Evolutionary conservation across 257 asterid genomes (phyloP), one percentile per base, ranked within the genome.

Genomic region (Lithospermum erythrorhizon): DNA sequence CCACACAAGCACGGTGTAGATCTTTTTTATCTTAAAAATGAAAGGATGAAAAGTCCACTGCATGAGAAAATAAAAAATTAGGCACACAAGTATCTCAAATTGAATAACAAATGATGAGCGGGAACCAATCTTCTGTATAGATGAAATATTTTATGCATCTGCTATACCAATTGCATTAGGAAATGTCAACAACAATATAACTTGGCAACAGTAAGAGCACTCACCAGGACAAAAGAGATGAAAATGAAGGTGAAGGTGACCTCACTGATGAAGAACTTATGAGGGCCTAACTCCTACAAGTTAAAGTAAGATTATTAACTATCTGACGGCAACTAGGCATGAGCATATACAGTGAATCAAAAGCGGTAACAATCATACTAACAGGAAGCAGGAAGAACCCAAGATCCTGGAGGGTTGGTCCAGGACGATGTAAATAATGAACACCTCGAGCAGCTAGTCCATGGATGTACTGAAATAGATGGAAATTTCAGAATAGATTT

Each of bases 1-100:
- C 99, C 99, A 89, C 61, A 89, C 63, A 56, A 86, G 80, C 67
- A 89, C 99, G 18, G 99, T 93, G 80, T 89, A 89, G 73, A 93
- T 80, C 82, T 78, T 93, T 79, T 89, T 89, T 82, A 75, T 82
- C 85, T 93, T 93, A 57, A 81, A 60, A 73, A 89, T 68, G 77
- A 93, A 93, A 68, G 99, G 99, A 79, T 89, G 94, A 89, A 93
- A 89, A 37, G 96, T 93, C 97, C 99, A 93, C 99, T 93, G 87
- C 84, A 76, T 62, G 20, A 75, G 61, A 70, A 72, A 65, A 69
- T 75, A n/a, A 18, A 55, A 23, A 37, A 60, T 69, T 16, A 51
- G 58, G 61, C 11, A 19, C 21, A 18, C 56, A n/a, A n/a, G n/a
- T n/a, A n/a, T n/a, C n/a, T n/a, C n/a, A n/a, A n/a, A n/a, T n/a